phyloP scores from a whole-genome alignment of 352 stramenopile species.

The Pythium sp. region DNA sequence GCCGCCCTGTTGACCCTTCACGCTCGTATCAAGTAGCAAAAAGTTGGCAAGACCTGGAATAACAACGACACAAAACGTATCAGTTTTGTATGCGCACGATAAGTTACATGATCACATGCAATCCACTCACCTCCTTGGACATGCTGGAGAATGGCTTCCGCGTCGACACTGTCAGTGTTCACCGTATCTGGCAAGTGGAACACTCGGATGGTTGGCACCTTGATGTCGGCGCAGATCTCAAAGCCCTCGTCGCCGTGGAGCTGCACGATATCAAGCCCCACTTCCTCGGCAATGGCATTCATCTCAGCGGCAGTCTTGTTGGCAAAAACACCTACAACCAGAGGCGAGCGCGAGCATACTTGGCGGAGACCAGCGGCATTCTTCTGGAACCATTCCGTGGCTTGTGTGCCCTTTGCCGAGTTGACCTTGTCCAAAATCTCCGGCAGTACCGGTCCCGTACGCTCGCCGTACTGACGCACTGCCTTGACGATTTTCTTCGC shows the following conservation, averaged over 20 bases:
- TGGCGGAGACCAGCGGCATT: constrained; percentile 64
- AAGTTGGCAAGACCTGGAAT: constrained; percentile 66
- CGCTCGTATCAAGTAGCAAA: constrained; percentile 95
- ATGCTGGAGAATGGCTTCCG: constrained; percentile 69
- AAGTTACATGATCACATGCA: not conserved
- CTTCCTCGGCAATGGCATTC: constrained; percentile 80
- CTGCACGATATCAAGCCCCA: constrained; percentile 97
- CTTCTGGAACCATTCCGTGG: constrained; percentile 76
- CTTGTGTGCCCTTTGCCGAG: constrained; percentile 18
- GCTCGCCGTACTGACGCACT: constrained; percentile 94
- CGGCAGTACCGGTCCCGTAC: constrained; percentile 57
- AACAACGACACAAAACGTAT: not conserved
- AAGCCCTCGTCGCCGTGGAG: constrained; percentile 96
- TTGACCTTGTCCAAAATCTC: constrained; percentile 39
- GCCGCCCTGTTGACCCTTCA: constrained; percentile 92
- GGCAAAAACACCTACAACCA: constrained; percentile 96
- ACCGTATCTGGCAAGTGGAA: constrained; percentile 90
- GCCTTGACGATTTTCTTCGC: constrained; percentile 90
- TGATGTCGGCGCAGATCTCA: constrained; percentile 75
- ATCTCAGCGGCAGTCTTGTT: constrained; percentile 94
- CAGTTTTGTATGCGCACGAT: not conserved
- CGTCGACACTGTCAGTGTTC: constrained; percentile 67
- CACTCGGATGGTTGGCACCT: constrained; percentile 91
- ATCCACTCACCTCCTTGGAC: constrained; percentile 33
- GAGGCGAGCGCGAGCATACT: constrained; percentile 66